These are phyloP conservation scores for Nothophytophthora sp. DNA, from an alignment of 352 stramenopile species.

Conservation along the genomic window DNA sequence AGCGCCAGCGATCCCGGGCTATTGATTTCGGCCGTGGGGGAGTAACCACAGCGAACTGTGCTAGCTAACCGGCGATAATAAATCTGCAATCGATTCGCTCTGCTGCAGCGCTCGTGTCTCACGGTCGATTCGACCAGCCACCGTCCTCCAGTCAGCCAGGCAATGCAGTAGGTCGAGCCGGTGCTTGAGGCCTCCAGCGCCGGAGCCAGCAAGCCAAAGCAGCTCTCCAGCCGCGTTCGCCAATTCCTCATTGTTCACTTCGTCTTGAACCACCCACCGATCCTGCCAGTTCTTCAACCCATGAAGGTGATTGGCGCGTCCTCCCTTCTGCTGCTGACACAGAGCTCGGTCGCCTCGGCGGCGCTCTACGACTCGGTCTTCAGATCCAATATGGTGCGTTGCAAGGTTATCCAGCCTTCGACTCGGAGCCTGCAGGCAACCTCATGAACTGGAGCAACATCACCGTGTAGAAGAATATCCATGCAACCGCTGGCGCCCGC, in stretches of 20 bases:
- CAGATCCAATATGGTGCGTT: neutral
- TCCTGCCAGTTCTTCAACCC: neutral
- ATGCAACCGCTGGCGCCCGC: neutral
- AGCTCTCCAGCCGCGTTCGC: too few species aligned
- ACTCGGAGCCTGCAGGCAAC: neutral
- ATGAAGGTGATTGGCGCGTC: neutral
- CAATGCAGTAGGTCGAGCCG: too few species aligned
- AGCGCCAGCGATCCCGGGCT: too few species aligned
- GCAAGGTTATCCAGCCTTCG: neutral
- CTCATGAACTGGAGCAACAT: neutral
- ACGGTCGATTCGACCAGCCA: too few species aligned
- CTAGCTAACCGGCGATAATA: too few species aligned
- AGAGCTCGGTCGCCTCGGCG: neutral
- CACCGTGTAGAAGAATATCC: neutral
- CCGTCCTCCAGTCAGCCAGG: too few species aligned
- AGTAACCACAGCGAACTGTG: too few species aligned
- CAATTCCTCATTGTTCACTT: neutral
- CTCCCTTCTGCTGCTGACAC: neutral
- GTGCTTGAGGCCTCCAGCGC: too few species aligned
- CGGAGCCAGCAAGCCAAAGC: too few species aligned
- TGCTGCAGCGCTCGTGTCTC: too few species aligned
- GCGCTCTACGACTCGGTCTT: neutral
- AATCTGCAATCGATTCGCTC: too few species aligned
- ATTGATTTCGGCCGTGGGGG: too few species aligned
- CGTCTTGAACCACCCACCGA: neutral